Evolutionary conservation across 352 stramenopile species (phyloP).

Genomic region (Pythium vanterpoolii): DNA sequence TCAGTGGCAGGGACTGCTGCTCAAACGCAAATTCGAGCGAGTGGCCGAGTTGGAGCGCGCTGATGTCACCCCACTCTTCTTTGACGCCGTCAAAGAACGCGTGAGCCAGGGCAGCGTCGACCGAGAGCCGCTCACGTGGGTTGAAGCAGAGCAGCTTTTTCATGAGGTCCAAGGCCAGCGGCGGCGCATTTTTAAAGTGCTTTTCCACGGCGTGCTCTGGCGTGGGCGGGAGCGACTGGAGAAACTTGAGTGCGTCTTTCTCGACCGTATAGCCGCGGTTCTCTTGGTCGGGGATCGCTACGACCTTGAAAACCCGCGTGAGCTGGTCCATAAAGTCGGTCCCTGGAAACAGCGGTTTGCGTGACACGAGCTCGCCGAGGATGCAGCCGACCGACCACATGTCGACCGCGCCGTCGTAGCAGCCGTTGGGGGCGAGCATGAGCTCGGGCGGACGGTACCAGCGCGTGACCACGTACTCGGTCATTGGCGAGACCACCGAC

Average conservation of each 20-base stretch:
- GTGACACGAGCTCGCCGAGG: constrained; percentile 87
- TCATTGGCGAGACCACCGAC: constrained; percentile 66
- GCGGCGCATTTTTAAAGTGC: constrained; percentile 39
- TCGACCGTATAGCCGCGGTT: constrained; percentile 70
- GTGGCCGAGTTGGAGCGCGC: constrained; percentile 49
- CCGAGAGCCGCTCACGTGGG: constrained; percentile 87
- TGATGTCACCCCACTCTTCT: constrained; percentile 83
- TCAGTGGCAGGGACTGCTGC: constrained; percentile 61
- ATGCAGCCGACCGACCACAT: constrained; percentile 92
- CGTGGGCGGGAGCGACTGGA: constrained; percentile 63
- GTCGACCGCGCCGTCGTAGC: constrained; percentile 85
- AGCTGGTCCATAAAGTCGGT: constrained; percentile 87
- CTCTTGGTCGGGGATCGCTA: constrained; percentile 64
- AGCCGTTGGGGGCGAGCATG: constrained; percentile 88
- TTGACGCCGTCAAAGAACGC: constrained; percentile 89
- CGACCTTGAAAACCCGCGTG: constrained; percentile 73
- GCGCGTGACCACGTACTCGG: constrained; percentile 88
- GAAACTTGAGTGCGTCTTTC: constrained; percentile 82
- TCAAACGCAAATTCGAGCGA: constrained; percentile 86
- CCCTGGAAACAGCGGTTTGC: constrained; percentile 76
- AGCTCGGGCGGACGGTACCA: constrained; percentile 92
- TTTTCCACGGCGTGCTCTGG: constrained; percentile 53
- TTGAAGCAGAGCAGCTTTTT: constrained; percentile 89
- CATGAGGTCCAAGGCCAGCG: constrained; percentile 77
- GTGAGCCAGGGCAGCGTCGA: constrained; percentile 84